Evolutionary conservation across 345 rosid genomes (phyloP).

Genomic region (Corchorus capsularis): DNA sequence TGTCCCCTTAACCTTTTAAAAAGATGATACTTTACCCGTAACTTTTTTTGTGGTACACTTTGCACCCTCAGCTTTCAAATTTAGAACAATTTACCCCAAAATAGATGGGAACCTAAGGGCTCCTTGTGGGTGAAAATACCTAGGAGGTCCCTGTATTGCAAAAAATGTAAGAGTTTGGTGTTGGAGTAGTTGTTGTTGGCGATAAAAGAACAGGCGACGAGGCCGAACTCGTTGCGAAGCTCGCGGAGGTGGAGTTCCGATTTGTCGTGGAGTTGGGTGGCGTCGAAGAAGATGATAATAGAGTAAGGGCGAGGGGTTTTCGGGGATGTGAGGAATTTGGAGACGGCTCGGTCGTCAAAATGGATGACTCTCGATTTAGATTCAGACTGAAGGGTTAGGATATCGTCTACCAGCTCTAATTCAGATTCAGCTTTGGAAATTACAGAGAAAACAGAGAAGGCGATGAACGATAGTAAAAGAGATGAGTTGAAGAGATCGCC

Average conservation of each 20-base stretch:
- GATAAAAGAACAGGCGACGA: constrained; percentile 73
- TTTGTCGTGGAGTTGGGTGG: constrained; percentile 60
- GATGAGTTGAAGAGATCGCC: constrained; percentile 33
- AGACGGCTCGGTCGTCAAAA: constrained; percentile 70
- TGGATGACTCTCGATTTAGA: constrained; percentile 72
- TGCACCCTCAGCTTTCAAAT: too few relatives aligned
- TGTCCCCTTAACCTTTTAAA: too few relatives aligned
- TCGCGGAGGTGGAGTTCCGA: constrained; percentile 67
- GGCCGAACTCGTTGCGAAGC: constrained; percentile 64
- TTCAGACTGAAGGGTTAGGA: constrained; percentile 61
- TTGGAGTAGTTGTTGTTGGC: constrained; percentile 53
- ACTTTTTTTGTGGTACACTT: too few relatives aligned
- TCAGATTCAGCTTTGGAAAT: constrained; percentile 30
- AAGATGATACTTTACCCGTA: too few relatives aligned
- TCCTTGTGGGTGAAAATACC: too few relatives aligned
- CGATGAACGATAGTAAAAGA: constrained; percentile 35
- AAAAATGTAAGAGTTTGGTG: constrained; percentile 67
- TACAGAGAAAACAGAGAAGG: constrained; percentile 8
- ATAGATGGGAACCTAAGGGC: too few relatives aligned
- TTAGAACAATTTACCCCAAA: too few relatives aligned
- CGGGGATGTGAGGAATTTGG: constrained; percentile 72
- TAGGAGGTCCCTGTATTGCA: too few relatives aligned
- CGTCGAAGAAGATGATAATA: constrained; percentile 86
- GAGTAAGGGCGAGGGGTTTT: constrained; percentile 75
- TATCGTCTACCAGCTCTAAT: constrained; percentile 59